phyloP scores from a whole-genome alignment of 768 basidiomycete genomes.

The Tylopilus intermedius region DNA sequence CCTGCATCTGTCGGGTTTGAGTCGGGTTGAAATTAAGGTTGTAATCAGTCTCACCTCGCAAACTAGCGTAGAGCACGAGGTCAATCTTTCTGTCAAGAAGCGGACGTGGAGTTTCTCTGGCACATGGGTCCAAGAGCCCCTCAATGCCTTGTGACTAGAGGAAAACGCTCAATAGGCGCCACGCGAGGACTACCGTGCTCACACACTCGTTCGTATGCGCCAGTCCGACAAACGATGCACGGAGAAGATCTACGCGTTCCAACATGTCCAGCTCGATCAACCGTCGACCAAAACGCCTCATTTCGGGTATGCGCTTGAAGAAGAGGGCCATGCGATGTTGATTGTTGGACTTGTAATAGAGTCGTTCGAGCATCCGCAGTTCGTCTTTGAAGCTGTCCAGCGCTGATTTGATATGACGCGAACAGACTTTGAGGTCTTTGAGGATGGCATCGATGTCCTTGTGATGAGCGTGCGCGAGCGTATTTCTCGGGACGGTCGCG shows the following conservation, averaged over 20 bases:
- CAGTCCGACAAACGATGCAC: slow-evolving; percentile 28
- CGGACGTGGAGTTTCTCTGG: slow-evolving; percentile 40
- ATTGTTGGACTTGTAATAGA: slow-evolving; percentile 79
- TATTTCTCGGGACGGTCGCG: slow-evolving; percentile 14
- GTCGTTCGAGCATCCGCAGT: slow-evolving; percentile 53
- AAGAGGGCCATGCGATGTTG: slow-evolving; percentile 52
- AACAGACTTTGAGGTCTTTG: slow-evolving; percentile 53
- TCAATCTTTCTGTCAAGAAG: slow-evolving; percentile 34
- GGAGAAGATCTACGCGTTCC: slow-evolving; percentile 22
- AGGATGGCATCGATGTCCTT: slow-evolving; percentile 49
- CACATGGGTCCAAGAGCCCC: slow-evolving; percentile 59
- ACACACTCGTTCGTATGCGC: slow-evolving; percentile 24
- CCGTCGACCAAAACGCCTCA: slow-evolving; percentile 41
- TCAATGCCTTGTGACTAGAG: slow-evolving; percentile 46
- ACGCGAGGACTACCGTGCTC: background rate
- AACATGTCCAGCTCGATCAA: slow-evolving; percentile 15
- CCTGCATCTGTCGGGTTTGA: slow-evolving; percentile 37
- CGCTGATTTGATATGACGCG: slow-evolving; percentile 48
- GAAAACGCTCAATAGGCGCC: background rate
- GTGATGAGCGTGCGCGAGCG: slow-evolving; percentile 26
- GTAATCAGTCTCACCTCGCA: slow-evolving; percentile 38
- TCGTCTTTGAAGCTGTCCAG: slow-evolving; percentile 27
- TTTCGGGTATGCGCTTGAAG: slow-evolving; percentile 59
- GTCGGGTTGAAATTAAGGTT: background rate
- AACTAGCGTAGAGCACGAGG: slow-evolving; percentile 35